phyloP scores from a whole-genome alignment of 345 rosid genomes.

The Murraya paniculata region DNA sequence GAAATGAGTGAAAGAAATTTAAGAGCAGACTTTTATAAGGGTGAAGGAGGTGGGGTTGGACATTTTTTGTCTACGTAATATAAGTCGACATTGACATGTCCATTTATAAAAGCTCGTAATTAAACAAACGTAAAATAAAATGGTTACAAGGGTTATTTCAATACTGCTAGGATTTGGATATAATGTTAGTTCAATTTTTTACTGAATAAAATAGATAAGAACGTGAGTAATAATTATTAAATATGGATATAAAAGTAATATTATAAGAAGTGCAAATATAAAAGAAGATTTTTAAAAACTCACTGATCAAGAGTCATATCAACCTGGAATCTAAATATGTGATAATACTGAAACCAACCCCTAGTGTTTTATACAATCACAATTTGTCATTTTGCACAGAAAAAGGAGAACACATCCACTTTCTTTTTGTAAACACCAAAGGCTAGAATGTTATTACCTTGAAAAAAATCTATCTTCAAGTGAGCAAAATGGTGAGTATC shows the following conservation, averaged over 20 bases:
- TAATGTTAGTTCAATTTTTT: no score
- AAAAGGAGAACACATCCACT: constrained; percentile 27
- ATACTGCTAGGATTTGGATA: no score
- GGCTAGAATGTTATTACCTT: constrained; percentile 7
- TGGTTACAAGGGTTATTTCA: no score
- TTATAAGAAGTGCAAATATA: no score
- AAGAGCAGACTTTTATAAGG: constrained; percentile 16
- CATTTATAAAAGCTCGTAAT: not conserved
- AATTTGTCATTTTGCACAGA: constrained; percentile 31
- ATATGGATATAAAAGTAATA: no score
- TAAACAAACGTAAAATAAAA: no score
- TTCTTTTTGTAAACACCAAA: constrained; percentile 13
- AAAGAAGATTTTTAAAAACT: no score
- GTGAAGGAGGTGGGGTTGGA: constrained; percentile 6
- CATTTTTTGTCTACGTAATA: not conserved
- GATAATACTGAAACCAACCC: not conserved
- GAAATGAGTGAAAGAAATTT: not conserved
- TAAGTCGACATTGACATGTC: not conserved
- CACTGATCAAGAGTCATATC: not conserved
- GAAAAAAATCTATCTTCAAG: constrained; percentile 13
- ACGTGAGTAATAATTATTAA: no score
- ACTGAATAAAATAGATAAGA: no score
- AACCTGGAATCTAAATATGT: not conserved
- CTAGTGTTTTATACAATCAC: not conserved
- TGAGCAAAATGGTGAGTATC: constrained; percentile 9